phyloP scores from a whole-genome alignment of 108 stramenopile genomes.

The Pseudonitzschia pungens region DNA sequence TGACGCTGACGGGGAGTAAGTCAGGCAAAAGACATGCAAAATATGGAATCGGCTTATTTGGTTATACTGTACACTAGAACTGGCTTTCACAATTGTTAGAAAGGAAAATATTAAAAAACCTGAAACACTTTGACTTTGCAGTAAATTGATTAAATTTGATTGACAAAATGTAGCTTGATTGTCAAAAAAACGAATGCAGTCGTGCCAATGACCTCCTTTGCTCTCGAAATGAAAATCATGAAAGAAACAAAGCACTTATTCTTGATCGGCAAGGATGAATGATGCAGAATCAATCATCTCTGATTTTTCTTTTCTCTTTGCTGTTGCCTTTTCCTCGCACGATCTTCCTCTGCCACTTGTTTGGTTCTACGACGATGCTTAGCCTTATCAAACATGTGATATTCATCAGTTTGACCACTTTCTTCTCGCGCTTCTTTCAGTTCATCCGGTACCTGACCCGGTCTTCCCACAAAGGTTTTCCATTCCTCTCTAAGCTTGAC shows the following conservation, averaged over 20 bases:
- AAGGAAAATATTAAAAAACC: no score
- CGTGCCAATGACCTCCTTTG: no score
- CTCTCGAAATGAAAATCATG: background rate
- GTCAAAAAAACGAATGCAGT: no score
- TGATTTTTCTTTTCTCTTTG: slow-evolving; percentile 17
- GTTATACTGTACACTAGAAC: no score
- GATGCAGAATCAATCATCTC: background rate
- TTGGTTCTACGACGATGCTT: slow-evolving; percentile 68
- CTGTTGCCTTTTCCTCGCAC: slow-evolving; percentile 13
- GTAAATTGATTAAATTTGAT: no score
- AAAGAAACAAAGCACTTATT: background rate
- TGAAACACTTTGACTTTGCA: no score
- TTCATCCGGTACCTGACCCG: slow-evolving; percentile 71
- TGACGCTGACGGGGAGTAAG: background rate
- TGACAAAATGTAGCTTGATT: no score
- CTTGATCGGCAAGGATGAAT: background rate
- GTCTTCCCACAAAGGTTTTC: slow-evolving; percentile 62
- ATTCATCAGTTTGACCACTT: slow-evolving; percentile 68
- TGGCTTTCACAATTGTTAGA: no score
- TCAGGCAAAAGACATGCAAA: background rate
- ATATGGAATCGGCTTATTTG: no score
- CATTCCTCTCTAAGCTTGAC: slow-evolving; percentile 78
- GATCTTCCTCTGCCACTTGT: slow-evolving; percentile 32
- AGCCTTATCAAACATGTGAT: slow-evolving; percentile 56
- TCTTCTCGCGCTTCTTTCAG: slow-evolving; percentile 68